phyloP scores from a whole-genome alignment of 1,284 basidiomycete genomes.

The Neotropicomus parvogracilis region DNA sequence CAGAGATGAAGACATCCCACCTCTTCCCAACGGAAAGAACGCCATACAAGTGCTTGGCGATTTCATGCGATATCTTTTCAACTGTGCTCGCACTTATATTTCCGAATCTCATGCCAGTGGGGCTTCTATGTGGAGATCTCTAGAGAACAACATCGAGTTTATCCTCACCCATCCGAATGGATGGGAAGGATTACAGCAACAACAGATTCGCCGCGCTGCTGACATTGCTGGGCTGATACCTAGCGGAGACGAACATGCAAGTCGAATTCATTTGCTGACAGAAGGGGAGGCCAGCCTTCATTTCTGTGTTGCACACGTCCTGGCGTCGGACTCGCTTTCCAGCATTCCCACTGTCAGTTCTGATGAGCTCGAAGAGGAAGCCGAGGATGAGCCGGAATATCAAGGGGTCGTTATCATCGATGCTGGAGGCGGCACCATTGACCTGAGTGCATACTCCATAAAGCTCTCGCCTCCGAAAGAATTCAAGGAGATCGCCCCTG shows the following conservation, averaged over 20 bases:
- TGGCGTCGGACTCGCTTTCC: constrained; percentile 33
- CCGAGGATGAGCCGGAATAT: constrained; percentile 15
- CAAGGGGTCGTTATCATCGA: constrained; percentile 51
- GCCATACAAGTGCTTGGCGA: constrained; percentile 50
- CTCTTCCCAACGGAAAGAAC: constrained; percentile 46
- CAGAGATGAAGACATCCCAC: constrained; percentile 35
- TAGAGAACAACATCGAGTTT: constrained; percentile 34
- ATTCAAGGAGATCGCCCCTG: no score
- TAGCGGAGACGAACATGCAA: constrained; percentile 26
- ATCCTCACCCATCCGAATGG: constrained; percentile 45
- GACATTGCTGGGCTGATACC: constrained; percentile 33
- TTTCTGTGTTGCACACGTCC: constrained; percentile 41
- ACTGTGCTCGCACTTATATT: constrained; percentile 47
- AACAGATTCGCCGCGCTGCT: constrained; percentile 39
- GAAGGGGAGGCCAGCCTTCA: constrained; percentile 52
- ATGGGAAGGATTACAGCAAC: constrained; percentile 43
- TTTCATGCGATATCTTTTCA: constrained; percentile 48
- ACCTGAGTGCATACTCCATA: constrained; percentile 48
- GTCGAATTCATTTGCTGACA: constrained; percentile 43
- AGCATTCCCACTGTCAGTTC: constrained; percentile 27
- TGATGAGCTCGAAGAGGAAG: constrained; percentile 16
- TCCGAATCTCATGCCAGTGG: constrained; percentile 48
- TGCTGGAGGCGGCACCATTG: constrained; percentile 56
- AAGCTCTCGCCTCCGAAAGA: constrained; percentile 18
- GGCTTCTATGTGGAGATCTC: constrained; percentile 39